Evolutionary conservation across 1,139 yeast species (phyloP).

Genomic region (Fermentozyma sake): DNA sequence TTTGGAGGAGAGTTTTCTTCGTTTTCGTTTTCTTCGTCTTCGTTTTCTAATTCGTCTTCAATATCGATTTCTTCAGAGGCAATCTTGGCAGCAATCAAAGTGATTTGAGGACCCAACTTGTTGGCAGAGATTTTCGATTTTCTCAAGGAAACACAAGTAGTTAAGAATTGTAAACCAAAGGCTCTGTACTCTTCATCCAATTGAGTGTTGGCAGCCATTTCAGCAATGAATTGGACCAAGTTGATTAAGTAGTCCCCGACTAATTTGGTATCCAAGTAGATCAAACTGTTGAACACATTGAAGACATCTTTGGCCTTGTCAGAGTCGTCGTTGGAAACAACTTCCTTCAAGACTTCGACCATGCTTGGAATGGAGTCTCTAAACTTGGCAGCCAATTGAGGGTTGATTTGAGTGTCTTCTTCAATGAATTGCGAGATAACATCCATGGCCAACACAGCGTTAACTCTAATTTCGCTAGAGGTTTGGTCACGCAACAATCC

Average conservation of each 20-base stretch:
- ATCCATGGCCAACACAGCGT: slow-evolving; percentile 80
- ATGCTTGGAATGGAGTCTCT: slow-evolving; percentile 70
- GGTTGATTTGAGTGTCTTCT: slow-evolving; percentile 44
- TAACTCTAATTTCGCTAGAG: slow-evolving; percentile 71
- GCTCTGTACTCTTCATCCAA: slow-evolving; percentile 79
- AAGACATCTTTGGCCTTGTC: slow-evolving; percentile 73
- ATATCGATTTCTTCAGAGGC: slow-evolving; percentile 79
- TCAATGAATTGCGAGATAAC: slow-evolving; percentile 66
- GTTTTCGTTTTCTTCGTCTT: slow-evolving; percentile 86
- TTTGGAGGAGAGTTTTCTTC: slow-evolving; percentile 82
- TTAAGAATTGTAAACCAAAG: slow-evolving; percentile 81
- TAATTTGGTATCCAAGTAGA: slow-evolving; percentile 70
- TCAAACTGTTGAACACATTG: slow-evolving; percentile 78
- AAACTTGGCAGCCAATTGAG: slow-evolving; percentile 54
- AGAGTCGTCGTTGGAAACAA: slow-evolving; percentile 64
- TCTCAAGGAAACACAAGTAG: slow-evolving; percentile 69
- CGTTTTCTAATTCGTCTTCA: slow-evolving; percentile 66
- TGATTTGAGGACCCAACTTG: slow-evolving; percentile 79
- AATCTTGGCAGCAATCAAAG: slow-evolving; percentile 69
- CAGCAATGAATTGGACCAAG: slow-evolving; percentile 69
- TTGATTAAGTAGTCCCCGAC: slow-evolving; percentile 73
- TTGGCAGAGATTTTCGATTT: slow-evolving; percentile 53
- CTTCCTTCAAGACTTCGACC: slow-evolving; percentile 77
- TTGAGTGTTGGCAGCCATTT: slow-evolving; percentile 63
- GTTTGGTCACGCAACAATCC: slow-evolving; percentile 64